These are phyloP conservation scores for Telfairia occidentalis DNA, from an alignment of 331 rosid genomes.

Conservation along the genomic window DNA sequence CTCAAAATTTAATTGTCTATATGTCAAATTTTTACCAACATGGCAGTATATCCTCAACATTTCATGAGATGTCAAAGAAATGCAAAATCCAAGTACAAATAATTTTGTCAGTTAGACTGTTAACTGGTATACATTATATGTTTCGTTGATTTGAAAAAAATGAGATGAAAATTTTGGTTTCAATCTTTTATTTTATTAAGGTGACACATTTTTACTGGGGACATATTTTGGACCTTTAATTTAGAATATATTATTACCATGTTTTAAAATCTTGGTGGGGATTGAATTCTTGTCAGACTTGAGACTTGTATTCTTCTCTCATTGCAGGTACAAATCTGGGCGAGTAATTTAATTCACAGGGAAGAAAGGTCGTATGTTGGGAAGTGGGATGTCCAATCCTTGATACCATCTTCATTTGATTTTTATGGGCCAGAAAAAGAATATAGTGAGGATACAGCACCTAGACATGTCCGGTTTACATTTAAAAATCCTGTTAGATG, in stretches of 20 bases:
- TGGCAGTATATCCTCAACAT: neutral
- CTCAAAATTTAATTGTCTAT: neutral
- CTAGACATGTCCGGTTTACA: slow-evolving; percentile 72
- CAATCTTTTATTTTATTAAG: neutral
- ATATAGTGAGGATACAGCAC: slow-evolving; percentile 37
- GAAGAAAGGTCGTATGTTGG: slow-evolving; percentile 90
- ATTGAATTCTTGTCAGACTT: neutral
- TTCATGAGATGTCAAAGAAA: neutral
- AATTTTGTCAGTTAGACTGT: neutral
- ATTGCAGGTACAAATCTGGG: slow-evolving; percentile 92
- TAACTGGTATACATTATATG: neutral
- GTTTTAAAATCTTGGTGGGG: neutral
- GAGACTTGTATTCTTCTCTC: slow-evolving; percentile 15
- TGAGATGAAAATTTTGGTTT: neutral
- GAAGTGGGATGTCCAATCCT: slow-evolving; percentile 89
- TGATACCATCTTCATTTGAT: slow-evolving; percentile 55
- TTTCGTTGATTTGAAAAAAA: neutral
- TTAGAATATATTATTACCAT: neutral
- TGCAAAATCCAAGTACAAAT: neutral
- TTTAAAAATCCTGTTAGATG: slow-evolving; percentile 73
- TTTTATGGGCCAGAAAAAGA: slow-evolving; percentile 57
- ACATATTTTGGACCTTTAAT: neutral
- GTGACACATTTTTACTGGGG: neutral
- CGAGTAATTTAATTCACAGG: slow-evolving; percentile 76
- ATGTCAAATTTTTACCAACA: neutral